Percentiles rank a stretch among this genome's conserved stretches.
These are phyloP conservation scores for Neurospora terricola DNA, from an alignment of 495 filamentous ascomycete species.

Conservation along the genomic window DNA sequence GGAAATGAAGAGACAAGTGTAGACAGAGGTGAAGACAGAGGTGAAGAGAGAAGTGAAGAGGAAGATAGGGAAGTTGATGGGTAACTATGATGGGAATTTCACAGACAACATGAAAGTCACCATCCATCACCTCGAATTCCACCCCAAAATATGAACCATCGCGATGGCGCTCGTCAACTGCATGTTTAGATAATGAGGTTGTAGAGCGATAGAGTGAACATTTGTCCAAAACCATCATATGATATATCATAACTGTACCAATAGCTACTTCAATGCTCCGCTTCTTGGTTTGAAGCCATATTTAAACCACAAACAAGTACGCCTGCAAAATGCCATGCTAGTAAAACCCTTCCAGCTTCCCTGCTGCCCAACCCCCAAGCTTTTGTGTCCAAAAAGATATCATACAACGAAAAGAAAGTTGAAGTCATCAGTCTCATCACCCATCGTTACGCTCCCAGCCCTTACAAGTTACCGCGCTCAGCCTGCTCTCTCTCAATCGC, in stretches of 20 bases:
- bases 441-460: not conserved
- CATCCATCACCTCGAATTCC: not conserved
- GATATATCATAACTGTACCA: not conserved
- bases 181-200: not conserved
- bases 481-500: conserved; percentile 87
- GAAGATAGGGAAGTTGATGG: no score
- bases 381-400: not conserved
- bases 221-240: not conserved
- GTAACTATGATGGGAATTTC: no score
- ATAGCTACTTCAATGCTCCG: not conserved
- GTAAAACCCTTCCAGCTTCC: not conserved
- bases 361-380: not conserved
- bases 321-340: not conserved
- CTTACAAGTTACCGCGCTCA: conserved; percentile 63
- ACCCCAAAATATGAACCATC: not conserved
- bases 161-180: not conserved
- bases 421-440: not conserved
- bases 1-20: not conserved
- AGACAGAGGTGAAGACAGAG: not conserved
- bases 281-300: not conserved
- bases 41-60: not conserved
- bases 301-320: not conserved
- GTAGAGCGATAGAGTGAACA: not conserved
- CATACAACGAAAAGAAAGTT: not conserved
- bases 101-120: no score